phyloP scores from a whole-genome alignment of 768 basidiomycete species.

The Neoboletus magnificus region DNA sequence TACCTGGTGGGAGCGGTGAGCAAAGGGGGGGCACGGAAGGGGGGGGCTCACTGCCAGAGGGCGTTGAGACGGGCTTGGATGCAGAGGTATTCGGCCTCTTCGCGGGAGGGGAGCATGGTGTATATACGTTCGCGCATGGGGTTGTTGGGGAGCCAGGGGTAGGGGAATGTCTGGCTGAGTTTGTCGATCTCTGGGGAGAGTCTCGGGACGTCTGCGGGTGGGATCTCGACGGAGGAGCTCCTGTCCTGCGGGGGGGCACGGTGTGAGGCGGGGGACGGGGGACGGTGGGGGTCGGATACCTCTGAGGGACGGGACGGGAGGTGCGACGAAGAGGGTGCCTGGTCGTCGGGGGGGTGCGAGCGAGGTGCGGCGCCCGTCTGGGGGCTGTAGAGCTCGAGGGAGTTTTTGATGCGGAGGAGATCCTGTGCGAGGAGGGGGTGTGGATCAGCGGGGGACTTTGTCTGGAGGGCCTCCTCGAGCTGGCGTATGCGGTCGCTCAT shows the following conservation, averaged over 20 bases:
- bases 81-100: conserved; percentile 58
- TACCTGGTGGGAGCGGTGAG: conserved; percentile 40
- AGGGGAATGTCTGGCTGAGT: conserved; percentile 66
- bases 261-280: not conserved
- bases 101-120: conserved; percentile 55
- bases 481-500: conserved; percentile 62
- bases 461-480: conserved; percentile 58
- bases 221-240: conserved; percentile 24
- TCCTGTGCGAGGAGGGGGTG: conserved; percentile 62
- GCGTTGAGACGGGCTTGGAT: conserved; percentile 64
- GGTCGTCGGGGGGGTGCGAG: conserved; percentile 3
- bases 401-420: conserved; percentile 59
- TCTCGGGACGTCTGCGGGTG: conserved; percentile 11
- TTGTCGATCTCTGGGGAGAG: conserved; percentile 37
- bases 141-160: conserved; percentile 64
- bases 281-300: conserved; percentile 8
- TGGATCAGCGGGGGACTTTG: conserved; percentile 36
- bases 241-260: conserved; percentile 19
- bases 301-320: conserved; percentile 22
- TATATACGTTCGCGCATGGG: conserved; percentile 61
- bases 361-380: conserved; percentile 14
- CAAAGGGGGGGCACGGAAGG: not conserved
- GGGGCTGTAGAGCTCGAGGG: conserved; percentile 57
- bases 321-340: conserved; percentile 14
- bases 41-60: conserved; percentile 62